Percentiles rank a stretch among this genome's conserved stretches.
These are phyloP conservation scores for Pistacia vera DNA, from an alignment of 345 rosid species.

Conservation along the genomic window DNA sequence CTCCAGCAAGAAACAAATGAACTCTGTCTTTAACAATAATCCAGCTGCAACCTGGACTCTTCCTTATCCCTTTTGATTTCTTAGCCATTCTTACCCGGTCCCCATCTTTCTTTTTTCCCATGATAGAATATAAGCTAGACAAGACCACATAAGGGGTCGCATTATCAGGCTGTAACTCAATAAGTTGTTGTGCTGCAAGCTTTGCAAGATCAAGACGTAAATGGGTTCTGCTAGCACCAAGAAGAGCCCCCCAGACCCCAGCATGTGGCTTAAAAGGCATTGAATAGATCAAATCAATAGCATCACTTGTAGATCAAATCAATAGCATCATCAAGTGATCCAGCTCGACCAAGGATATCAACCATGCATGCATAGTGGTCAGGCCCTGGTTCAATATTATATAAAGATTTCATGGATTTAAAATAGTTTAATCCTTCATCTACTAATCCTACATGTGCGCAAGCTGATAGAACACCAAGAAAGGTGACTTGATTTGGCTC, in stretches of 20 bases:
- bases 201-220: slow-evolving; percentile 63
- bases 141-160: slow-evolving; percentile 74
- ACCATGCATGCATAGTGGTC: slow-evolving; percentile 83
- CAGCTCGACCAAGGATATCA: slow-evolving; percentile 83
- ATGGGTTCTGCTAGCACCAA: slow-evolving; percentile 60
- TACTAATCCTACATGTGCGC: slow-evolving; percentile 72
- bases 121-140: slow-evolving; percentile 51
- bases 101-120: slow-evolving; percentile 47
- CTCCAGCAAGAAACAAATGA: slow-evolving; percentile 56
- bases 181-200: slow-evolving; percentile 63
- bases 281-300: slow-evolving; percentile 48
- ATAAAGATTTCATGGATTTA: slow-evolving; percentile 52
- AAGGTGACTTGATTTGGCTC: slow-evolving; percentile 72
- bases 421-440: slow-evolving; percentile 62
- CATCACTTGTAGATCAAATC: slow-evolving; percentile 58
- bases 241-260: slow-evolving; percentile 91
- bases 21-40: slow-evolving; percentile 42
- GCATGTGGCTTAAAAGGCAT: slow-evolving; percentile 61
- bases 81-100: slow-evolving; percentile 44
- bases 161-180: slow-evolving; percentile 61
- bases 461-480: slow-evolving; percentile 73
- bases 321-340: slow-evolving; percentile 64
- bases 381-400: slow-evolving; percentile 56
- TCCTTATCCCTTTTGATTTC: slow-evolving; percentile 57
- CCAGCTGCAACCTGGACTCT: slow-evolving; percentile 88